Evolutionary conservation across 352 stramenopile genomes (phyloP).

Genomic region (Phytophthora sp.): DNA sequence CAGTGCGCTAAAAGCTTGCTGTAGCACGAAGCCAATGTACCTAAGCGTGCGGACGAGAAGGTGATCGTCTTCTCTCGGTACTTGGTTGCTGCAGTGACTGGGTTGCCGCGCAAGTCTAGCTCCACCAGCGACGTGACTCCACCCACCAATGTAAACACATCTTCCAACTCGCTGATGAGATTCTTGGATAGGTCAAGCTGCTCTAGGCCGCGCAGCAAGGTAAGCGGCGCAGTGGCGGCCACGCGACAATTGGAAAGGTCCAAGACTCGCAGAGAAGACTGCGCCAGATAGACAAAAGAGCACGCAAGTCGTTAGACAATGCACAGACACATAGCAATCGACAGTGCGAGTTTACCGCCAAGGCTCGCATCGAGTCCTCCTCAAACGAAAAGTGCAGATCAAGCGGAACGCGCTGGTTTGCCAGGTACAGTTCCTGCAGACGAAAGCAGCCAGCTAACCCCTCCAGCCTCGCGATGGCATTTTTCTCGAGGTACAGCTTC

Average conservation of each 20-base stretch:
- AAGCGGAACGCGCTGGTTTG: constrained; percentile 54
- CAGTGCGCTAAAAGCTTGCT: not conserved
- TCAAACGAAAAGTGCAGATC: constrained; percentile 54
- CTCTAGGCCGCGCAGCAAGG: constrained; percentile 49
- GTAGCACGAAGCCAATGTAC: constrained; percentile 24
- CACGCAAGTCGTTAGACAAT: not conserved
- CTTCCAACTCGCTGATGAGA: constrained; percentile 60
- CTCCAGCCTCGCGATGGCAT: constrained; percentile 64
- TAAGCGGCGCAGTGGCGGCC: constrained; percentile 28
- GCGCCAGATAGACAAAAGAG: not conserved
- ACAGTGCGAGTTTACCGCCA: constrained; percentile 38
- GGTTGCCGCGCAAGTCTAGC: constrained; percentile 66
- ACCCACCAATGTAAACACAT: constrained; percentile 68
- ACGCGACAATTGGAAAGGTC: constrained; percentile 71
- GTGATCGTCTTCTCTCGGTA: constrained; percentile 81
- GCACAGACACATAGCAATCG: not conserved
- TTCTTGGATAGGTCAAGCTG: constrained; percentile 75
- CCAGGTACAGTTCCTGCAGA: constrained; percentile 73
- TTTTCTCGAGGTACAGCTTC: constrained; percentile 79
- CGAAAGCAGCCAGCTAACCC: constrained; percentile 31
- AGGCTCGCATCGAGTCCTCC: constrained; percentile 37
- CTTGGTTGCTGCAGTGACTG: constrained; percentile 53
- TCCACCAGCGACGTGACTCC: constrained; percentile 53
- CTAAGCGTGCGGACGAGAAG: constrained; percentile 63
- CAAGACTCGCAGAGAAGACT: constrained; percentile 64